A percentile compares a stretch with the other conserved stretches of the same genome.
phyloP scores from a whole-genome alignment of 1,284 basidiomycete species.

The Sporisorium sorghi region DNA sequence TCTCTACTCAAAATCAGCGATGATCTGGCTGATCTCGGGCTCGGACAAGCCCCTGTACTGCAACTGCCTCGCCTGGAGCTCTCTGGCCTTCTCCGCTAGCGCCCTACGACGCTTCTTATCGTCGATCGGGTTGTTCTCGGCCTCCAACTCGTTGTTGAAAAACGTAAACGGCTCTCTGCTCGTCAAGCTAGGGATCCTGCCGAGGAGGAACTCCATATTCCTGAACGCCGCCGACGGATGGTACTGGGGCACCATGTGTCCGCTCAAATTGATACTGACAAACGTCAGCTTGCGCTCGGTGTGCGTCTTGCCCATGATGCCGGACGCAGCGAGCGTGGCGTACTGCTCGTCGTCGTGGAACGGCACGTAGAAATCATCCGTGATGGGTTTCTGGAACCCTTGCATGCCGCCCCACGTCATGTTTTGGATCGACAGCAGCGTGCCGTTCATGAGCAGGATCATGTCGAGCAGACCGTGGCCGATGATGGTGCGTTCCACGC shows the following conservation, averaged over 20 bases:
- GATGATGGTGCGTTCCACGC: constrained; percentile 53
- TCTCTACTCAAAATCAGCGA: constrained; percentile 18
- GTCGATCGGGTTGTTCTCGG: constrained; percentile 6
- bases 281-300: constrained; percentile 64
- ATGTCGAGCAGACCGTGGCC: constrained; percentile 62
- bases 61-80: constrained; percentile 20
- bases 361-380: constrained; percentile 40
- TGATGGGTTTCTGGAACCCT: constrained; percentile 61
- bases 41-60: constrained; percentile 21
- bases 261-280: constrained; percentile 40
- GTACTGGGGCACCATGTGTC: constrained; percentile 66
- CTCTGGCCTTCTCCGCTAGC: background rate
- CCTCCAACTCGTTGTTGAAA: constrained; percentile 30
- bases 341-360: constrained; percentile 31
- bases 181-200: constrained; percentile 45
- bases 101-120: background rate
- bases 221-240: constrained; percentile 55
- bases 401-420: constrained; percentile 64
- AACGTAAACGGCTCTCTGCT: constrained; percentile 28
- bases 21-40: constrained; percentile 36
- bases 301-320: constrained; percentile 39
- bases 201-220: constrained; percentile 61
- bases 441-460: constrained; percentile 60
- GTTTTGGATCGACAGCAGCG: constrained; percentile 62
- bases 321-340: constrained; percentile 26